phyloP scores from a whole-genome alignment of 2,329 filamentous ascomycete species.

The Niveomyces coronatus region DNA sequence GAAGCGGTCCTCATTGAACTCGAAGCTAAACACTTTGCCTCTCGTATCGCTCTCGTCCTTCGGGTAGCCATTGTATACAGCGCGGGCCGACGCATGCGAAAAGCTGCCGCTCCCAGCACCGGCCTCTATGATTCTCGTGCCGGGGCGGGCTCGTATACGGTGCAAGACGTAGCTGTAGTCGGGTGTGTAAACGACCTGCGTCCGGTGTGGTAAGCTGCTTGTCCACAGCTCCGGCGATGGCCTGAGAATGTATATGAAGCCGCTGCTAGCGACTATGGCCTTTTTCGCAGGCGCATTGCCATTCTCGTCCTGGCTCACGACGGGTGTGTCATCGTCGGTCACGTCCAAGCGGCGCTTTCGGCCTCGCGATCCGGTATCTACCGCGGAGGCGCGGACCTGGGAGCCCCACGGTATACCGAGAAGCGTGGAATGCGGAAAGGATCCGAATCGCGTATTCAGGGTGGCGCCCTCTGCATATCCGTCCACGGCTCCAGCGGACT shows the following conservation, averaged over 20 bases:
- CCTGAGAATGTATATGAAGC: slow-evolving; percentile 69
- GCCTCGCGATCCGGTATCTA: slow-evolving; percentile 85
- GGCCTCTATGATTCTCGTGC: slow-evolving; percentile 65
- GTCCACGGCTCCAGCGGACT: slow-evolving; percentile 50
- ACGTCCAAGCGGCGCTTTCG: slow-evolving; percentile 50
- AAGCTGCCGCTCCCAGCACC: slow-evolving; percentile 77
- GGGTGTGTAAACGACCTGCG: slow-evolving; percentile 78
- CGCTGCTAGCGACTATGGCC: slow-evolving; percentile 46
- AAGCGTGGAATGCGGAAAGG: slow-evolving; percentile 71
- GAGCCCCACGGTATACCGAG: slow-evolving; percentile 80
- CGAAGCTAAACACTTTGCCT: slow-evolving; percentile 73
- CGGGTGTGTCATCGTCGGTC: slow-evolving; percentile 27
- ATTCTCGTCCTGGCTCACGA: slow-evolving; percentile 24
- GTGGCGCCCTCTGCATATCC: slow-evolving; percentile 70
- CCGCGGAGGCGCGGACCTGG: slow-evolving; percentile 78
- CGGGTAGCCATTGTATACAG: slow-evolving; percentile 64
- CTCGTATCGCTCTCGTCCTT: slow-evolving; percentile 30
- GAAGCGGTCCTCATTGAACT: slow-evolving; percentile 67
- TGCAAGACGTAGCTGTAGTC: slow-evolving; percentile 81
- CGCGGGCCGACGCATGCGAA: slow-evolving; percentile 66
- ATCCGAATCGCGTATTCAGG: slow-evolving; percentile 89
- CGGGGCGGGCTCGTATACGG: slow-evolving; percentile 62
- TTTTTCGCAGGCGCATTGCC: slow-evolving; percentile 32
- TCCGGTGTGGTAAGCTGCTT: slow-evolving; percentile 66
- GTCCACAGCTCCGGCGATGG: slow-evolving; percentile 81